phyloP scores from a whole-genome alignment of 306 rosid species.

The Senna tora region DNA sequence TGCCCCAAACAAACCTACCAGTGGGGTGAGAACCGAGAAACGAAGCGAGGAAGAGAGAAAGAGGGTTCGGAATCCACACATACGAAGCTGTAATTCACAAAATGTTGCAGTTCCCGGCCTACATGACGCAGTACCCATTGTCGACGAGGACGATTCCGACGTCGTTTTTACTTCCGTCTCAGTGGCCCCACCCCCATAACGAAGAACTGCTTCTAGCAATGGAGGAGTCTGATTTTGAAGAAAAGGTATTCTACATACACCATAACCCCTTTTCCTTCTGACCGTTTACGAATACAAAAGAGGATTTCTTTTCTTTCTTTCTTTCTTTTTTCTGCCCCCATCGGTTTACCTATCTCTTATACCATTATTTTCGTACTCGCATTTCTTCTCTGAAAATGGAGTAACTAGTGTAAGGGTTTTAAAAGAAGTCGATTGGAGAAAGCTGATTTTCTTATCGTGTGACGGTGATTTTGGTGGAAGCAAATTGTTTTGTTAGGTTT shows the following conservation, averaged over 20 bases:
- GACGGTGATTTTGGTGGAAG: background rate
- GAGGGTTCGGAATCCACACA: background rate
- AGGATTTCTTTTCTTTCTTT: too few species aligned
- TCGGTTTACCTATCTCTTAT: background rate
- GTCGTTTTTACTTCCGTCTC: conserved; percentile 80
- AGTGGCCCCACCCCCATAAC: conserved; percentile 91
- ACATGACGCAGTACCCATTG: conserved; percentile 84
- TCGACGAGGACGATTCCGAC: conserved; percentile 82
- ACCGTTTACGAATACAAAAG: background rate
- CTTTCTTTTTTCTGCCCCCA: background rate
- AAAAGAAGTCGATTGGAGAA: background rate
- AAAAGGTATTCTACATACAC: conserved; percentile 55
- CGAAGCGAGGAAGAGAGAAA: background rate
- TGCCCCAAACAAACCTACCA: too few species aligned
- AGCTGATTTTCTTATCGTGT: background rate
- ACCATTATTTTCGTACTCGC: background rate
- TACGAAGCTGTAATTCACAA: background rate
- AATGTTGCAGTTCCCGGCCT: conserved; percentile 94
- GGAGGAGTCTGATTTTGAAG: conserved; percentile 91
- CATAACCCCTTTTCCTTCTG: background rate
- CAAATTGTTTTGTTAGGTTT: background rate
- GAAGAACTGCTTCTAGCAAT: conserved; percentile 89
- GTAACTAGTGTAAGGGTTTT: background rate
- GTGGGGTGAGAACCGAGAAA: background rate
- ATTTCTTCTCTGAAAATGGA: background rate